Base-by-base conservation (phyloP, 805 yeast genomes). In the Candida endomychidarum region DNA sequence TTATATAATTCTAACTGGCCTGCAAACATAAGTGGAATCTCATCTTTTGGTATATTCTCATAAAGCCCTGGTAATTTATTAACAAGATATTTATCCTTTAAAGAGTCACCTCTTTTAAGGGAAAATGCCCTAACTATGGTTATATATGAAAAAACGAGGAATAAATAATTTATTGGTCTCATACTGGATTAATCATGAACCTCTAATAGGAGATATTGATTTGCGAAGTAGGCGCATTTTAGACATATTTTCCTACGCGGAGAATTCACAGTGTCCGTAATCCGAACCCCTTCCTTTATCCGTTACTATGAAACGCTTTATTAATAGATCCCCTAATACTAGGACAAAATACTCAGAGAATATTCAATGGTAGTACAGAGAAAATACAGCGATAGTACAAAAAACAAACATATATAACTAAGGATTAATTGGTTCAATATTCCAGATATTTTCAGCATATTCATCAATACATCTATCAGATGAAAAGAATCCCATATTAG, bases 401-500 rank as follows among this genome's bases (percentile, higher is more conserved):
- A n/a, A 23, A 23, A 23, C 26, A 23, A 23, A 20, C 9, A 20
- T 20, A 20, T 20, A 9, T 6, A 20, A 7, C 30, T 27, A 27
- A 8, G 35, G 37, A 31, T 36, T 41, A 15, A 41, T 5, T 3
- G 96, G 95, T 67, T 89, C 96, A 47, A 88, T 78, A 56, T 89
- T 84, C 97, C 97, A 89, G 54, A 89, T 88, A 46, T 81, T 77
- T 50, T 86, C 96, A 23, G 96, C 95, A 51, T 89, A 89, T 61
- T 89, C 96, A 54, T 82, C 84, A 56, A 89, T 85, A 60, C 95
- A 87, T 63, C 97, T 75, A 62, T 89, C 97, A 46, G 90, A 80
- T 47, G 86, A 77, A 70, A 89, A 89, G 76, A 87, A 90, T 6
- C 97, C 97, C 83, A 86, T 85, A 60, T 86, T 86, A 40, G 97